Evolutionary conservation across 306 rosid species (phyloP).

Genomic region (Dicorynia guianensis): DNA sequence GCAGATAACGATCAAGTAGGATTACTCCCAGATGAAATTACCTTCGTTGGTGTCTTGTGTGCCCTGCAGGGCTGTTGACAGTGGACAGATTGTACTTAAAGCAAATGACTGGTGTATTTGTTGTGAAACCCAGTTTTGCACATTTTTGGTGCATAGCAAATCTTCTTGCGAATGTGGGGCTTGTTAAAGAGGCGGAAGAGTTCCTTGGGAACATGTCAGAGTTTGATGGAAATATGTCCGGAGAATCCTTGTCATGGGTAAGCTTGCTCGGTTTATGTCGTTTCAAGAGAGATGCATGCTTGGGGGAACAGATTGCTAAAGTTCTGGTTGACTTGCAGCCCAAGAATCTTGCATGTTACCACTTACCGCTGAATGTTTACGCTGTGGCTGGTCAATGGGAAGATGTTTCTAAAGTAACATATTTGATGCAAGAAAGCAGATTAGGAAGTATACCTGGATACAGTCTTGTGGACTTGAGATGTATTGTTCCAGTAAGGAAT

Average conservation of each 20-base stretch:
- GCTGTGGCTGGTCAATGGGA: slow-evolving; percentile 51
- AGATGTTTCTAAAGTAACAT: slow-evolving; percentile 48
- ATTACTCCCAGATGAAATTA: slow-evolving; percentile 66
- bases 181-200: slow-evolving; percentile 59
- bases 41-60: slow-evolving; percentile 71
- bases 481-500: neutral
- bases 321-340: slow-evolving; percentile 67
- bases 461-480: neutral
- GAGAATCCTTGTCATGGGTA: slow-evolving; percentile 60
- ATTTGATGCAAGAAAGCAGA: neutral
- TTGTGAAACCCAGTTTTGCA: slow-evolving; percentile 69
- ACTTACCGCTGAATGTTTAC: neutral
- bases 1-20: neutral
- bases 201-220: slow-evolving; percentile 52
- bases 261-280: slow-evolving; percentile 62
- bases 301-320: slow-evolving; percentile 63
- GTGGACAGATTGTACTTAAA: slow-evolving; percentile 63
- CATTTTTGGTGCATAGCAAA: slow-evolving; percentile 86
- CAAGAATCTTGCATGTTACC: slow-evolving; percentile 38
- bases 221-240: slow-evolving; percentile 43
- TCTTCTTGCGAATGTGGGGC: slow-evolving; percentile 58
- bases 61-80: slow-evolving; percentile 61
- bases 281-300: slow-evolving; percentile 59
- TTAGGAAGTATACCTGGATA: neutral
- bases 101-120: slow-evolving; percentile 57